Base-by-base conservation (phyloP, 176 grass and related monocot species). In the Oryza longistaminata region DNA sequence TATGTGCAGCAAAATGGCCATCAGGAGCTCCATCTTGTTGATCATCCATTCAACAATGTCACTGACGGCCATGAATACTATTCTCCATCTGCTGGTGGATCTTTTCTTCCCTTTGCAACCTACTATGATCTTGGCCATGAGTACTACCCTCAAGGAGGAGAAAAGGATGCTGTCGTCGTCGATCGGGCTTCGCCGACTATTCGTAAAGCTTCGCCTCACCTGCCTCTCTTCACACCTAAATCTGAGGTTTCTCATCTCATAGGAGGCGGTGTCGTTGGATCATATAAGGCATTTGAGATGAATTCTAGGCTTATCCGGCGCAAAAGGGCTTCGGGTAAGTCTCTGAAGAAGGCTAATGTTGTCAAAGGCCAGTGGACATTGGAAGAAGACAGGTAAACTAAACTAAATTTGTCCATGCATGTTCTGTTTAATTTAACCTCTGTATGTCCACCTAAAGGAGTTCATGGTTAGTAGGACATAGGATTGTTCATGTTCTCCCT, bases 361-460 rank as follows among this genome's bases (percentile, higher is more conserved):
- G 91, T 95, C 26, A 99, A 99, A 86, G 96, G 96, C 25, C 96
- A 99, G 76, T 99, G 93, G 93, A 99, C 93, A 37, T 78, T 80
- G 19, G 91, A 87, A 53, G 93, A 96, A 82, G 93, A 96, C 79
- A 96, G 96, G 96, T 89, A 89, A 55, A 46, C 10, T 58, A 21
- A 62, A 35, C 34, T 35, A 35, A 37, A 58, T 48, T 2, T 34
- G 17, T 64, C 25, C 5, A 22, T 65, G 17, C 14, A 74, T 82
- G 8, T 13, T 70, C 37, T 25, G 2, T 49, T 65, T 29, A n/a
- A 1, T 82, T 0, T 58, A 22, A 68, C 13, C 43, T 66, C 58
- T 22, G 21, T 61, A 61, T n/a, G 15, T 40, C 26, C 33, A 19
- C 35, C 60, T 46, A 37, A 68, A 77, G 42, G 27, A n/a, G 2